Percentiles rank a stretch among this genome's conserved stretches.
These are phyloP conservation scores for Zoysia japonica DNA, from an alignment of 176 grass and related monocot species.

Conservation along the genomic window DNA sequence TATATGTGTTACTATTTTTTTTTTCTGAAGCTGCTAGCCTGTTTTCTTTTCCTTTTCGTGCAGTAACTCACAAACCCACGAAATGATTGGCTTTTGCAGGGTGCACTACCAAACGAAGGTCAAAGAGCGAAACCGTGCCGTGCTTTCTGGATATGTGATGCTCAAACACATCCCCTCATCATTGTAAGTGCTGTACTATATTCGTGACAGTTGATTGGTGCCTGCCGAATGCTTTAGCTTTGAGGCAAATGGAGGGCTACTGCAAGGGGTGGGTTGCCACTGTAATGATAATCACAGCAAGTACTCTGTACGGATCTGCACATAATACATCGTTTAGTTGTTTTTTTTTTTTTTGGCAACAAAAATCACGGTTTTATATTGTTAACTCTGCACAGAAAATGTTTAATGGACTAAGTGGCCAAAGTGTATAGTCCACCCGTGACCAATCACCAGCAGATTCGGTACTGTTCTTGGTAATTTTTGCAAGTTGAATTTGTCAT, in stretches of 20 bases:
- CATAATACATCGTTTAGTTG: neutral
- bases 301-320: neutral
- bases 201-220: neutral
- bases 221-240: neutral
- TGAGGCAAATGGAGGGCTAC: neutral
- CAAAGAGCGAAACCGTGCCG: slow-evolving; percentile 72
- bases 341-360: neutral
- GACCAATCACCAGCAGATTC: neutral
- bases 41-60: neutral
- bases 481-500: neutral
- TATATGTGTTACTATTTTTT: neutral
- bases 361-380: neutral
- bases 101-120: slow-evolving; percentile 76
- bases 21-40: neutral
- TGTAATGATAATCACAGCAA: slow-evolving; percentile 21
- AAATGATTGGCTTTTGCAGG: slow-evolving; percentile 47
- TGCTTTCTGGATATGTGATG: slow-evolving; percentile 77
- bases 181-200: slow-evolving; percentile 48
- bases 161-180: slow-evolving; percentile 76
- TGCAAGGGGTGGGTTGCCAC: slow-evolving; percentile 16
- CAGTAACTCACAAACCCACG: slow-evolving; percentile 11
- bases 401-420: neutral
- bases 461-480: neutral
- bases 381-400: neutral
- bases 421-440: neutral